Conservation (phyloP, 805 yeast genomes). For the Candida glaebosa region DNA sequence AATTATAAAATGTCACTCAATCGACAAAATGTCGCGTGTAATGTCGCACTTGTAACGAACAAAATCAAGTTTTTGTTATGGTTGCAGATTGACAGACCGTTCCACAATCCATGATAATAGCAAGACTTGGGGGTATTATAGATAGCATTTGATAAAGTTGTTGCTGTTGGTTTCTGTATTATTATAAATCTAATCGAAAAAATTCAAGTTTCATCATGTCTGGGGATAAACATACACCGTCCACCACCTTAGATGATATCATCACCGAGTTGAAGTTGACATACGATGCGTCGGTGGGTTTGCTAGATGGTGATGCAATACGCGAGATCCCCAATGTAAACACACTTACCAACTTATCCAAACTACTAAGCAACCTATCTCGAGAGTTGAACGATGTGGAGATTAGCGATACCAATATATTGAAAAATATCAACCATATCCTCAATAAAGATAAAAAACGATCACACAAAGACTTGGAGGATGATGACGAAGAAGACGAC, state of each 20-base stretch:
- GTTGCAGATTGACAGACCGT: too few relatives aligned
- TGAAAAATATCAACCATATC: slow-evolving; percentile 16
- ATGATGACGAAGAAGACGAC: slow-evolving; percentile 5
- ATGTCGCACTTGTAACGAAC: too few relatives aligned
- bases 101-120: too few relatives aligned
- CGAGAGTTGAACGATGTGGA: slow-evolving; percentile 35
- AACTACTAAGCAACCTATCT: slow-evolving; percentile 38
- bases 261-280: slow-evolving; percentile 49
- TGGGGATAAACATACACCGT: slow-evolving; percentile 23
- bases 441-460: slow-evolving; percentile 9
- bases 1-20: neutral
- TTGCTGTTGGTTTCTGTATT: neutral
- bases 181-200: neutral
- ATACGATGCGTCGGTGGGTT: slow-evolving; percentile 58
- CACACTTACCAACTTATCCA: slow-evolving; percentile 42
- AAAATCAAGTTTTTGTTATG: too few relatives aligned
- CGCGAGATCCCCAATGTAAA: slow-evolving; percentile 40
- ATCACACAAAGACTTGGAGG: neutral
- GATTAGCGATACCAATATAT: slow-evolving; percentile 24
- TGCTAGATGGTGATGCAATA: slow-evolving; percentile 56
- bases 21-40: neutral
- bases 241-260: slow-evolving; percentile 48
- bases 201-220: slow-evolving; percentile 1
- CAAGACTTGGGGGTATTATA: neutral
- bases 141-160: neutral